Conservation (phyloP, 1,284 basidiomycete genomes). For the Fomitiporia mediterranea region DNA sequence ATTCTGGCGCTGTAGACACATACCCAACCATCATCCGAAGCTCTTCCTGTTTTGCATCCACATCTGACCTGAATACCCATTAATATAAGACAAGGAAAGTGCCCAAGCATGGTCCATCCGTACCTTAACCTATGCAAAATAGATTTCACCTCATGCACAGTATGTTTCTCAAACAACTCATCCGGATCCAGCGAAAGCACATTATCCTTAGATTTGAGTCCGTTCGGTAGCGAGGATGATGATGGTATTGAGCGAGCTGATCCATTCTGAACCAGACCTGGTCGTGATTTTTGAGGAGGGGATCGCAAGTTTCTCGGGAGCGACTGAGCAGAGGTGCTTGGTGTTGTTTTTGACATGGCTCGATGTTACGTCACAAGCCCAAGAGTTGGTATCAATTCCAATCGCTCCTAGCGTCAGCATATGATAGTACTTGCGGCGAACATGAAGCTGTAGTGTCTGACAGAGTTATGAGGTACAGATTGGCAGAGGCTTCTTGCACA, state of each 20-base stretch:
- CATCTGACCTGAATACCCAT: constrained; percentile 57
- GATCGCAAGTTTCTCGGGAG: not conserved
- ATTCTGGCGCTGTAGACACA: constrained; percentile 39
- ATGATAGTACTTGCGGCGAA: too few species aligned
- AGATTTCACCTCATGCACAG: constrained; percentile 69
- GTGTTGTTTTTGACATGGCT: not conserved
- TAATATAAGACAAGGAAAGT: not conserved
- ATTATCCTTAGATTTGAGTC: not conserved
- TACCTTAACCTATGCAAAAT: constrained; percentile 73
- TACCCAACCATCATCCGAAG: constrained; percentile 93
- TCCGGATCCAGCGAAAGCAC: constrained; percentile 52
- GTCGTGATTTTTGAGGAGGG: not conserved
- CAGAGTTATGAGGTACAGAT: too few species aligned
- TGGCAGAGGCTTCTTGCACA: too few species aligned
- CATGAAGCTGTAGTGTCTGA: too few species aligned
- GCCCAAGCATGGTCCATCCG: constrained; percentile 15
- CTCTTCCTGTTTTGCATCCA: constrained; percentile 88
- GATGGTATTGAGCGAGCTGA: not conserved
- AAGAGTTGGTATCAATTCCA: not conserved
- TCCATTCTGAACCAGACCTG: not conserved
- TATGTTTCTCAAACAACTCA: constrained; percentile 71
- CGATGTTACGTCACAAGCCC: not conserved
- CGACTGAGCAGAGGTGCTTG: not conserved
- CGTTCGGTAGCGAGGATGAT: not conserved
- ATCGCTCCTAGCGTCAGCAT: too few species aligned